A percentile compares a stretch with the other conserved stretches of the same genome.
These are phyloP conservation scores for Ambrosia artemisiifolia DNA, from an alignment of 129 eudicot species.

Conservation along the genomic window DNA sequence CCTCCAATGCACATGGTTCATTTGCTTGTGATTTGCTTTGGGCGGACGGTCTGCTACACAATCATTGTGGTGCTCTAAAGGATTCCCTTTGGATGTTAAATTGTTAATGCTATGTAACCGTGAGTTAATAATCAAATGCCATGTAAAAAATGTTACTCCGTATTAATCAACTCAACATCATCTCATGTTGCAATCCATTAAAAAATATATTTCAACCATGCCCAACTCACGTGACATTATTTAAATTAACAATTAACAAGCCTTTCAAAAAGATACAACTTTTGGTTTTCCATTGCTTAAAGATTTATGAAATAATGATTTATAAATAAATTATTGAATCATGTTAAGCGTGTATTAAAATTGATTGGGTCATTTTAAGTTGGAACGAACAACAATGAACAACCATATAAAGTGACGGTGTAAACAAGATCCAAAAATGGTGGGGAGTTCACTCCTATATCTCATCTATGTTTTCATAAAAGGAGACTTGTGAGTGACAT, in stretches of 20 bases:
- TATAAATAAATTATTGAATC: neutral
- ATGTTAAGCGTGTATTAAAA: neutral
- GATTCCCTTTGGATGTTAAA: no score
- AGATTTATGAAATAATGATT: neutral
- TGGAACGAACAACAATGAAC: neutral
- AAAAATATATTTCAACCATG: neutral
- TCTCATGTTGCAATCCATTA: neutral
- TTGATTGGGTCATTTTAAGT: slow-evolving; percentile 13
- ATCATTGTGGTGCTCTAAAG: no score
- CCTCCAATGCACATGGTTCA: no score
- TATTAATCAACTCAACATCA: no score
- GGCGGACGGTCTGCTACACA: no score
- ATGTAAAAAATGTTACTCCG: no score
- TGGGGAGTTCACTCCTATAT: slow-evolving; percentile 13
- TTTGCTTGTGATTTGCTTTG: no score
- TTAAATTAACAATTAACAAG: neutral
- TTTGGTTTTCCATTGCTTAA: neutral
- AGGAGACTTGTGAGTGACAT: no score
- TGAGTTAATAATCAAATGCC: no score
- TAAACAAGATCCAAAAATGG: slow-evolving; percentile 32
- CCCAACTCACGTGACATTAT: neutral
- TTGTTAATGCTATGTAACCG: no score
- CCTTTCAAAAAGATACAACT: neutral
- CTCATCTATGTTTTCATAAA: no score
- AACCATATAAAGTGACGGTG: slow-evolving; percentile 11